Base-by-base conservation (phyloP, 352 stramenopile species). In the Phytophthora melonis region DNA sequence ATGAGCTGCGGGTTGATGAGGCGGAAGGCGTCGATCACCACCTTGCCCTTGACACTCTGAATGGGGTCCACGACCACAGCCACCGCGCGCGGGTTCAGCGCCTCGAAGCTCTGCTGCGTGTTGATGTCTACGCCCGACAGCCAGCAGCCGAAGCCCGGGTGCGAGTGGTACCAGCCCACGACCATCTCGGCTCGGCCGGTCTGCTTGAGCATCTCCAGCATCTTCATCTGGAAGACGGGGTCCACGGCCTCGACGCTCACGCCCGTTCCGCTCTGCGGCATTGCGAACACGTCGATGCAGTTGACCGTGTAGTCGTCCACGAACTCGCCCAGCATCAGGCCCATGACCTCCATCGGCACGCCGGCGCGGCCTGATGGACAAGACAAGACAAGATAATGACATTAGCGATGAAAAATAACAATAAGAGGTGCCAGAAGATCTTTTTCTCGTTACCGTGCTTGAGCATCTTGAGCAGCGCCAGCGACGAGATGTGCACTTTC, bases 261-360 rank as follows among this genome's bases (percentile, higher is more conserved):
- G 36, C 92, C 91, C 27, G 97, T 99, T 68, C 97, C 97, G 63
- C 87, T 98, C 84, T 99, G 98, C 13, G 98, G 98, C 98, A 99
- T 99, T 61, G 98, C 98, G 82, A 99, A 99, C 49, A 99, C 98
- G 81, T 99, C 98, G 47, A 99, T 98, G 82, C 98, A 99, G 78
- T 99, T 99, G 55, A 99, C 98, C 27, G 98, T 99, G 84, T 99
- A 99, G 80, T 99, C 98, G 74, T 99, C 98, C 21, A 99, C 97
- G 78, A 99, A 99, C 80, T 99, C 96, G 50, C 98, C 98, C 32
- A 99, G 91, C 98, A 99, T 99, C n/a, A 99, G 87, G 2, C 98
- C 98, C 98, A 99, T 99, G 16, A 99, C 98, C 86, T 99, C 98
- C 97, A 99, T 99, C n/a, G 98, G 98, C 45, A 99, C 98, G 45